Evolutionary conservation across 1,139 yeast species (phyloP), one percentile per base, ranked within the genome.

Genomic region (Diutina rugosa): DNA sequence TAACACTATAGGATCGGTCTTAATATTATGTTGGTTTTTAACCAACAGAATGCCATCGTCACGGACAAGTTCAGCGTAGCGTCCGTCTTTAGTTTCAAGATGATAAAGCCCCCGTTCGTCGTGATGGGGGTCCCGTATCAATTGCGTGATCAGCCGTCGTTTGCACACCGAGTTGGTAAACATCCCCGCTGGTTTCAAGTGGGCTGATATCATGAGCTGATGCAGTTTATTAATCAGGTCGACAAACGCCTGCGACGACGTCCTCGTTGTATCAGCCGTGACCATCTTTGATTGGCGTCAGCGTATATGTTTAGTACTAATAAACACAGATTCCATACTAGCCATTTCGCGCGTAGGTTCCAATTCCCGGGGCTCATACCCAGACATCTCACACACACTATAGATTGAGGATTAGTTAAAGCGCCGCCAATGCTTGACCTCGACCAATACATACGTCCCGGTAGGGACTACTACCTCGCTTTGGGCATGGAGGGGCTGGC

Each of bases 401-500:
- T 38, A 28, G 18, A 29, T 8, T 26, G 18, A 4, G 9, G 16
- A n/a, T 28, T 3, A 2, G 2, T 21, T 21, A 21, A 5, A 8
- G 12, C 46, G 28, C n/a, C 55, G 61, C 8, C 61, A 63, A 63
- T 69, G 28, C 74, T 74, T 3, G 72, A 76, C 60, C 65, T 77
- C 52, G 81, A 77, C 62, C 60, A 65, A 55, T 69, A 66, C 60
- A 67, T 69, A 52, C 72, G 71, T 55, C 76, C 76, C 2, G 82
- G 21, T 14, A 73, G 77, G 59, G 70, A 71, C 57, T 73, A 73
- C 65, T 87, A 84, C 62, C 69, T 89, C 18, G 96, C 97, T 0
- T 67, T 93, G 1, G 99, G 99, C 0, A 78, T 93, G 35, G 99
- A 93, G 69, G 99, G 99, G 1, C 90, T 97, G 0, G 99, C 99